Evolutionary conservation across 2,329 filamentous ascomycete species (phyloP).

Genomic region (Allantophomopsis lycopodina): DNA sequence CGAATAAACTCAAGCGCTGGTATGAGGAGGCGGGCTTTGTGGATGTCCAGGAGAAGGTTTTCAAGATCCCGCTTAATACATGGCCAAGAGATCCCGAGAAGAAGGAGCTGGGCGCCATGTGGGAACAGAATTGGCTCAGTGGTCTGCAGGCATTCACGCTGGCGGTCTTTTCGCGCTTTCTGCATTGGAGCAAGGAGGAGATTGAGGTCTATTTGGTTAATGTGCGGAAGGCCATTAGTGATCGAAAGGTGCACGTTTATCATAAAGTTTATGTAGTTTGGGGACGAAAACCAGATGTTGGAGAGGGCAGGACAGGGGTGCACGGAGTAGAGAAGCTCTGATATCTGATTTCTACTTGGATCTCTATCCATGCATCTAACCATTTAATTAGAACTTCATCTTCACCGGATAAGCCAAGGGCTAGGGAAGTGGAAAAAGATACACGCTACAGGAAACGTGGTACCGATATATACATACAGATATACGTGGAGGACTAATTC

Average conservation of each 20-base stretch:
- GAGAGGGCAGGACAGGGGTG: background rate
- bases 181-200: constrained; percentile 15
- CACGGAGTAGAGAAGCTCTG: background rate
- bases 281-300: constrained; percentile 11
- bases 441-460: too few relatives aligned
- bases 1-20: constrained; percentile 5
- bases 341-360: too few relatives aligned
- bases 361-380: too few relatives aligned
- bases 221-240: constrained; percentile 11
- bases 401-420: too few relatives aligned
- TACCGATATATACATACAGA: too few relatives aligned
- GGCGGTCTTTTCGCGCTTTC: constrained; percentile 11
- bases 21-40: constrained; percentile 15
- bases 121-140: constrained; percentile 12
- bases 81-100: constrained; percentile 29
- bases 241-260: constrained; percentile 14
- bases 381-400: too few relatives aligned
- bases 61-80: constrained; percentile 33
- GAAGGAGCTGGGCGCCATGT: constrained; percentile 7
- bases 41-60: constrained; percentile 13
- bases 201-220: constrained; percentile 17
- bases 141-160: constrained; percentile 13
- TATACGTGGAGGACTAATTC: too few relatives aligned
- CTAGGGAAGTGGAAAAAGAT: too few relatives aligned
- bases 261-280: constrained; percentile 15